Percentiles rank a stretch among this genome's conserved stretches.
These are phyloP conservation scores for Leishmania gerbilli DNA, from an alignment of 208 protist genomes.

Conservation along the genomic window DNA sequence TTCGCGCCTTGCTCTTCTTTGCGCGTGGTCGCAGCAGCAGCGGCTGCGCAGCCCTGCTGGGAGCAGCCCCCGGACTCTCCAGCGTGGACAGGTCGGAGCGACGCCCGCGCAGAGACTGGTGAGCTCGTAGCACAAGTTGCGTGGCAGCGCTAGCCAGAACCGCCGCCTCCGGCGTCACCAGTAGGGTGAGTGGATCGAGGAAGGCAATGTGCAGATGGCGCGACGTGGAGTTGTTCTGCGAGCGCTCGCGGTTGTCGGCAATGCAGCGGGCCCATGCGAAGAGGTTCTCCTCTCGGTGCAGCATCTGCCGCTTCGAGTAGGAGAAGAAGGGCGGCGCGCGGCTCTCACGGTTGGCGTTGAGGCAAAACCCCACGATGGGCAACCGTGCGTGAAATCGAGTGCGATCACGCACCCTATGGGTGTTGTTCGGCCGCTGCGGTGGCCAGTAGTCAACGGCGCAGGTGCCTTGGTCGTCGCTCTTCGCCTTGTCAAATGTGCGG, in stretches of 20 bases:
- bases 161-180: slow-evolving; percentile 57
- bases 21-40: slow-evolving; percentile 19
- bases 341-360: slow-evolving; percentile 15
- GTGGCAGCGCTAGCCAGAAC: slow-evolving; percentile 27
- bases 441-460: slow-evolving; percentile 45
- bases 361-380: slow-evolving; percentile 51
- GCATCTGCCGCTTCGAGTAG: slow-evolving; percentile 5
- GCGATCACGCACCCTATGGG: slow-evolving; percentile 28
- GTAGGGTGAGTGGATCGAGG: slow-evolving; percentile 55
- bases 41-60: background rate
- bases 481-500: slow-evolving; percentile 42
- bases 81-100: slow-evolving; percentile 6
- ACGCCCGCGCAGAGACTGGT: slow-evolving; percentile 7
- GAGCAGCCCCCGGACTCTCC: background rate
- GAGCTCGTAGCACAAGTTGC: slow-evolving; percentile 15
- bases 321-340: slow-evolving; percentile 28
- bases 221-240: slow-evolving; percentile 61
- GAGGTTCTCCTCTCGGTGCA: slow-evolving; percentile 28
- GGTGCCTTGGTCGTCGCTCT: slow-evolving; percentile 31
- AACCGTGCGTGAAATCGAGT: slow-evolving; percentile 56
- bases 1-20: slow-evolving; percentile 58
- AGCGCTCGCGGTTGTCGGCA: slow-evolving; percentile 77
- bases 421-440: slow-evolving; percentile 17
- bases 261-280: slow-evolving; percentile 50
- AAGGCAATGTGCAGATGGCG: slow-evolving; percentile 77